phyloP scores from a whole-genome alignment of 2,329 filamentous ascomycete genomes.

The Fusarium sp. region DNA sequence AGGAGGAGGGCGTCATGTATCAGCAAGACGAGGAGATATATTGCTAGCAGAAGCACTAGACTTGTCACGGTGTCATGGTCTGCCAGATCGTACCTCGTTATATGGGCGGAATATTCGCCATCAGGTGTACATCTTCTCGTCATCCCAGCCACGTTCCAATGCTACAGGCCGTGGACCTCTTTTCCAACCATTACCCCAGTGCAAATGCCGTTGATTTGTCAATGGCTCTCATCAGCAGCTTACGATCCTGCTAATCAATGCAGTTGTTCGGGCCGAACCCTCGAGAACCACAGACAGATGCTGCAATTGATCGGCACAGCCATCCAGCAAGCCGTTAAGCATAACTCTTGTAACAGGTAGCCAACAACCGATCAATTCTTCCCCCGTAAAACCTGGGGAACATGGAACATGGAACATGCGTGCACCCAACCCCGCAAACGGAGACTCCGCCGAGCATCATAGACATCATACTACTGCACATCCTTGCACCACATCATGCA shows the following conservation, averaged over 20 bases:
- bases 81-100: too few species aligned
- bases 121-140: accelerated
- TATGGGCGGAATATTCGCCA: not conserved
- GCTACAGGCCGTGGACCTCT: not conserved
- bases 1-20: constrained; percentile 7
- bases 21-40: accelerated
- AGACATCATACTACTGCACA: constrained; percentile 2
- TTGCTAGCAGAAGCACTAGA: accelerated
- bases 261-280: constrained; percentile 22
- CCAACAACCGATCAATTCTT: constrained; percentile 4
- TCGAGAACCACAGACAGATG: constrained; percentile 6
- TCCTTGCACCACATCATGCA: constrained; percentile 16
- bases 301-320: not conserved
- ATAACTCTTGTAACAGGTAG: too few species aligned
- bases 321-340: not conserved
- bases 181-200: constrained; percentile 15
- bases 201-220: not conserved
- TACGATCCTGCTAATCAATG: constrained; percentile 4
- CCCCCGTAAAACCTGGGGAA: too few species aligned
- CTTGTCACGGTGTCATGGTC: accelerated
- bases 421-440: constrained; percentile 20
- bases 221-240: constrained; percentile 1
- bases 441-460: constrained; percentile 8
- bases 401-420: too few species aligned
- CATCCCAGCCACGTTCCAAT: not conserved